Evolutionary conservation across 768 basidiomycete species (phyloP).

Genomic region (Suillus bovinus): DNA sequence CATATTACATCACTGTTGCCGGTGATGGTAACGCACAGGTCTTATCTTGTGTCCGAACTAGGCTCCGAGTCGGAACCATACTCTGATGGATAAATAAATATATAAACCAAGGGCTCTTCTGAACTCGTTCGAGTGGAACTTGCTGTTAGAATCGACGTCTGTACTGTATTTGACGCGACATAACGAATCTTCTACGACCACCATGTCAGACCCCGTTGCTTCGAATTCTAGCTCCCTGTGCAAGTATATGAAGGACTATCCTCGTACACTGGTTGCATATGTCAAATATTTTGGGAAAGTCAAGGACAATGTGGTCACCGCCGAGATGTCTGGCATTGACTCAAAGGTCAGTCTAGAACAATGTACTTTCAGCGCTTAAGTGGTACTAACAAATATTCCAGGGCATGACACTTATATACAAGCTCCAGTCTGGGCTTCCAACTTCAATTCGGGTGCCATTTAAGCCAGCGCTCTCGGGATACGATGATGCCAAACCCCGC

Average conservation of each 20-base stretch:
- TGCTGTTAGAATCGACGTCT: neutral
- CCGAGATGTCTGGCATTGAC: constrained; percentile 71
- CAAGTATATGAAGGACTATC: constrained; percentile 58
- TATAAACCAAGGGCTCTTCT: neutral
- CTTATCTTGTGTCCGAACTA: too few species aligned
- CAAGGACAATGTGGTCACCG: constrained; percentile 51
- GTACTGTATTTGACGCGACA: neutral
- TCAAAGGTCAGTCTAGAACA: constrained; percentile 46
- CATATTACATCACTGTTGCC: too few species aligned
- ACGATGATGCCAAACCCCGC: constrained; percentile 81
- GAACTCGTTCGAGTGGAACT: neutral
- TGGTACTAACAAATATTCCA: constrained; percentile 24
- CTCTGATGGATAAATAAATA: neutral
- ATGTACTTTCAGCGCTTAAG: neutral
- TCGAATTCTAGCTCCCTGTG: constrained; percentile 49
- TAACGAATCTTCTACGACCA: too few species aligned
- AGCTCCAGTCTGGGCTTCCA: constrained; percentile 47
- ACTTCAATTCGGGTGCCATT: constrained; percentile 54
- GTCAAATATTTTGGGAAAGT: constrained; percentile 44
- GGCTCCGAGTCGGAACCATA: neutral
- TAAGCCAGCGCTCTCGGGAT: constrained; percentile 69
- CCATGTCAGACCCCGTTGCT: constrained; percentile 72
- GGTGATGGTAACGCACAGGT: too few species aligned
- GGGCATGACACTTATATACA: constrained; percentile 73
- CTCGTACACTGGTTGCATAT: constrained; percentile 83